phyloP scores from a whole-genome alignment of 768 basidiomycete genomes.

The Hygrocybe punicea region DNA sequence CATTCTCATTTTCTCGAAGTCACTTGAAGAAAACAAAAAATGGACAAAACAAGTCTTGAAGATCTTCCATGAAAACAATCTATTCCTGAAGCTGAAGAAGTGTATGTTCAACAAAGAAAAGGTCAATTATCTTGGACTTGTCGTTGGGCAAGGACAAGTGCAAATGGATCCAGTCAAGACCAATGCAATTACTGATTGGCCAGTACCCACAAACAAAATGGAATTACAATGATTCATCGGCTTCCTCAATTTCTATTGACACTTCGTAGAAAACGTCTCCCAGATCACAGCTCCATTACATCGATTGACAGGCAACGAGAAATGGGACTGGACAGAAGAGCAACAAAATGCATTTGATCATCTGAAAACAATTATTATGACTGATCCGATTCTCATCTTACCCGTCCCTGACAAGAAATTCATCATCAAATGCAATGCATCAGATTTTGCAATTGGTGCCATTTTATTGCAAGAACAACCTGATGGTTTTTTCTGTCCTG shows the following conservation, averaged over 20 bases:
- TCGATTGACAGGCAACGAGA: constrained; percentile 23
- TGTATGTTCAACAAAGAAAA: too few species aligned
- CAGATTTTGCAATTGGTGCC: constrained; percentile 28
- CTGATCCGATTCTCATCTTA: background rate
- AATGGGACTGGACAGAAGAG: constrained; percentile 18
- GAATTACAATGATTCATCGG: too few species aligned
- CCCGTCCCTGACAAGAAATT: too few species aligned
- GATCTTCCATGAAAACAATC: too few species aligned
- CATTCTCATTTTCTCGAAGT: constrained; percentile 34
- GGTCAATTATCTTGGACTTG: too few species aligned
- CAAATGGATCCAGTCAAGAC: too few species aligned
- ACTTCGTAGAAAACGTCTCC: constrained; percentile 34
- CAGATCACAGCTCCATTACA: constrained; percentile 32
- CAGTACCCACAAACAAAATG: too few species aligned
- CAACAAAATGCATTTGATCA: constrained; percentile 22
- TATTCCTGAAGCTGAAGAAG: too few species aligned
- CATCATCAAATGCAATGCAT: constrained; percentile 18
- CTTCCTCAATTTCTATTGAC: constrained; percentile 38
- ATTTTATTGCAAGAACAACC: constrained; percentile 26
- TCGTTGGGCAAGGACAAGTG: too few species aligned
- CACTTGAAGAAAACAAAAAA: constrained; percentile 12
- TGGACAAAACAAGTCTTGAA: too few species aligned
- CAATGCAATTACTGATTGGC: too few species aligned
- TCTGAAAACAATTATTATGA: constrained; percentile 21
- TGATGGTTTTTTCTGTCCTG: constrained; percentile 29